Evolutionary conservation across 2,329 filamentous ascomycete species (phyloP).

Genomic region (Alternaria alternata): DNA sequence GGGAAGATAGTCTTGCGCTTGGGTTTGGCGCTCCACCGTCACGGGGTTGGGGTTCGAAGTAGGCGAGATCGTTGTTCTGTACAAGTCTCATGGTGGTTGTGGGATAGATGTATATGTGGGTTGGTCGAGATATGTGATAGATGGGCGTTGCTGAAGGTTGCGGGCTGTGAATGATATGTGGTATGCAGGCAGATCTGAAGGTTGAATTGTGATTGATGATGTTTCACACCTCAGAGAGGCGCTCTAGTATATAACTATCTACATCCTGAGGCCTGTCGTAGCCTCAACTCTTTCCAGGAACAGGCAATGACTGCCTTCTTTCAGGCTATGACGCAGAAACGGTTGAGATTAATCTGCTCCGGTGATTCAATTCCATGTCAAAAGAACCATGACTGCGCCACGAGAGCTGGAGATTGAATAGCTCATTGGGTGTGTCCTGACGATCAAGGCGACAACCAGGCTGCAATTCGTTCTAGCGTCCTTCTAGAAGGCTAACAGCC

Average conservation of each 20-base stretch:
- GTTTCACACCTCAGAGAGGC: slow-evolving; percentile 12
- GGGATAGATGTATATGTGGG: slow-evolving; percentile 8
- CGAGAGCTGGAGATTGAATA: slow-evolving; percentile 18
- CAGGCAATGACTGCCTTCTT: slow-evolving; percentile 44
- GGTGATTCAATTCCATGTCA: slow-evolving; percentile 24
- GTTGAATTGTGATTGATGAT: slow-evolving; percentile 20
- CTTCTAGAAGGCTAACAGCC: slow-evolving; percentile 29
- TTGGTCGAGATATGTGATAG: too few species aligned
- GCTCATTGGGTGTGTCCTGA: slow-evolving; percentile 34
- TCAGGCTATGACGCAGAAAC: slow-evolving; percentile 40
- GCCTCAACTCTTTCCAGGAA: slow-evolving; percentile 26
- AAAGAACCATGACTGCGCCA: slow-evolving; percentile 37
- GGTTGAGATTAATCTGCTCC: slow-evolving; percentile 23
- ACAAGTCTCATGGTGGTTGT: slow-evolving; percentile 26
- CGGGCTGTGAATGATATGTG: slow-evolving; percentile 12
- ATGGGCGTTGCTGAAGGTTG: slow-evolving; percentile 22
- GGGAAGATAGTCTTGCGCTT: slow-evolving; percentile 25
- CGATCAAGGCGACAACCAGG: slow-evolving; percentile 39
- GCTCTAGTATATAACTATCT: slow-evolving; percentile 26
- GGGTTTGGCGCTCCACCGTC: slow-evolving; percentile 46
- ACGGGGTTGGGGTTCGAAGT: slow-evolving; percentile 36
- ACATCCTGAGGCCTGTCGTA: slow-evolving; percentile 36
- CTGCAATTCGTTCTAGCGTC: slow-evolving; percentile 37
- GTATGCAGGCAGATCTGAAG: slow-evolving; percentile 17
- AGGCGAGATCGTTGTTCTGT: slow-evolving; percentile 19